These are phyloP conservation scores for Linum usitatissimum DNA, from an alignment of 345 rosid genomes.

Conservation along the genomic window DNA sequence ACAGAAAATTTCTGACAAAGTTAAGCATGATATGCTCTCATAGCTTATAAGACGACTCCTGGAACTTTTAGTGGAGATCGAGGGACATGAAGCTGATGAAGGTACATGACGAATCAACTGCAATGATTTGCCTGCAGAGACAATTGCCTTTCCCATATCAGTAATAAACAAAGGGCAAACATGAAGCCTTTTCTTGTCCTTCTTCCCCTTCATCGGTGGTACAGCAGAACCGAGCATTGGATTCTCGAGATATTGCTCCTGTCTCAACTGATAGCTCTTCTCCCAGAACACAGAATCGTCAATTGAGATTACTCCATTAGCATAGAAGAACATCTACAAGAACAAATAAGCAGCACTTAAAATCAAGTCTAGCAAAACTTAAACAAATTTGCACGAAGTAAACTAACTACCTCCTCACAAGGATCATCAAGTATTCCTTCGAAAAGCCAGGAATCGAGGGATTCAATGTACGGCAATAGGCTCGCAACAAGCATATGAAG, in stretches of 20 bases:
- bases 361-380: background rate
- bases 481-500: constrained; percentile 75
- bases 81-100: constrained; percentile 25
- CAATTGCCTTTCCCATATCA: constrained; percentile 64
- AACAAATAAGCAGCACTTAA: constrained; percentile 1
- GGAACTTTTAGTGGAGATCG: constrained; percentile 20
- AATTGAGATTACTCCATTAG: constrained; percentile 50
- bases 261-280: constrained; percentile 64
- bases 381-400: constrained; percentile 6
- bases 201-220: constrained; percentile 27
- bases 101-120: constrained; percentile 71
- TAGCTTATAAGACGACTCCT: constrained; percentile 21
- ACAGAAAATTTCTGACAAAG: constrained; percentile 69
- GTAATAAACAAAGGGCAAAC: constrained; percentile 66
- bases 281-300: constrained; percentile 90
- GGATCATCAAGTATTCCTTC: constrained; percentile 89
- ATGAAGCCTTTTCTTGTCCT: constrained; percentile 27
- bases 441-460: constrained; percentile 85
- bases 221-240: constrained; percentile 18
- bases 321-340: constrained; percentile 69
- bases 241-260: constrained; percentile 20
- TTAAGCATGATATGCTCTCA: constrained; percentile 39
- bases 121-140: constrained; percentile 95
- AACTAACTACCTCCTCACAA: constrained; percentile 69
- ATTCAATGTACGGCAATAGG: constrained; percentile 58